Evolutionary conservation across 192 early-diverging fungal species (phyloP).

Genomic region (Linnemannia exigua): DNA sequence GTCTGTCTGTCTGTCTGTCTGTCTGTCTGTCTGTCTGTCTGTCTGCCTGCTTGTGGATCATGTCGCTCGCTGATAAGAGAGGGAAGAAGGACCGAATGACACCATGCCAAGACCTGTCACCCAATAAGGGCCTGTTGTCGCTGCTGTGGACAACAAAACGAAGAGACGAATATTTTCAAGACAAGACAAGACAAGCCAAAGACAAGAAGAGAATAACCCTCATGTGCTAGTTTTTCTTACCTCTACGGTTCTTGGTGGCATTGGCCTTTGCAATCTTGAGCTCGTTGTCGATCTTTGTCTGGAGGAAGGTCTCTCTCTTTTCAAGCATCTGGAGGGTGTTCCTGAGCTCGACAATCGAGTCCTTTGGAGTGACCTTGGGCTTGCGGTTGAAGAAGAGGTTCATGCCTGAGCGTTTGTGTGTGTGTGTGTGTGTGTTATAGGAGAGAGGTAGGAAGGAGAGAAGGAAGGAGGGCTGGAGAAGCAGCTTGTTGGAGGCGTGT

Average conservation of each 20-base stretch:
- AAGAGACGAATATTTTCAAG: neutral
- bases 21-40: no score
- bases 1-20: neutral
- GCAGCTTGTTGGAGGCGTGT: neutral
- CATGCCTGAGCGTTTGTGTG: slow-evolving; percentile 60
- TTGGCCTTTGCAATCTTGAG: slow-evolving; percentile 88
- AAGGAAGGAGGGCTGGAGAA: neutral
- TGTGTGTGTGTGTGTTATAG: neutral
- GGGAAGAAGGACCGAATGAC: neutral
- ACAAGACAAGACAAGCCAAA: neutral
- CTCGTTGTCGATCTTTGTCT: slow-evolving; percentile 90
- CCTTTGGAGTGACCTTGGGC: slow-evolving; percentile 85
- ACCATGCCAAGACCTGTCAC: slow-evolving; percentile 5
- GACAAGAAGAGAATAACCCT: neutral
- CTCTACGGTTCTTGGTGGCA: slow-evolving; percentile 93
- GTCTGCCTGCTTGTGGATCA: neutral
- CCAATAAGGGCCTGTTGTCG: neutral
- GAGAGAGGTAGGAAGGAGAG: neutral
- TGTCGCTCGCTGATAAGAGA: neutral
- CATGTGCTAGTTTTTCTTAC: slow-evolving; percentile 64
- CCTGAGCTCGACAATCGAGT: slow-evolving; percentile 93
- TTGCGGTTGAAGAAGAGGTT: slow-evolving; percentile 80
- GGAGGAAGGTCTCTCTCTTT: slow-evolving; percentile 91
- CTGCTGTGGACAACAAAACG: neutral
- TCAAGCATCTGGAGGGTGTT: slow-evolving; percentile 95